These are phyloP conservation scores for Leccinum solheimii DNA, from an alignment of 1,284 basidiomycete genomes.

Conservation along the genomic window DNA sequence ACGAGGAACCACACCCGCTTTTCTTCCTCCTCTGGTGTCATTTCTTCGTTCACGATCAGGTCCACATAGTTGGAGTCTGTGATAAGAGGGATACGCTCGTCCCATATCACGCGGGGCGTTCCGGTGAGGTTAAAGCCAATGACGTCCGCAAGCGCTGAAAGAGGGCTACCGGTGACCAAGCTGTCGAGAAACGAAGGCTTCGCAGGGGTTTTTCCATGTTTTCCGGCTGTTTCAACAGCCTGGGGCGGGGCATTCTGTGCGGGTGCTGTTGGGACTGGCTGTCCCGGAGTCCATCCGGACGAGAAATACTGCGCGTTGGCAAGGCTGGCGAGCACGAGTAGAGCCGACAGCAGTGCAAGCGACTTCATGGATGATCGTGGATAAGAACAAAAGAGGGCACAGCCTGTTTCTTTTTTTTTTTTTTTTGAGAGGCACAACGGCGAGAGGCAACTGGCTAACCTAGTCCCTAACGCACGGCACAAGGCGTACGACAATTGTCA, in stretches of 20 bases:
- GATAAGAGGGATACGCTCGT: slow-evolving; percentile 67
- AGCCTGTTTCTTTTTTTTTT: too few species aligned
- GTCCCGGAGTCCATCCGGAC: slow-evolving; percentile 73
- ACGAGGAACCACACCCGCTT: slow-evolving; percentile 69
- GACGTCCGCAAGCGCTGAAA: slow-evolving; percentile 51
- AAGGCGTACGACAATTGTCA: too few species aligned
- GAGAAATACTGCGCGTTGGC: slow-evolving; percentile 71
- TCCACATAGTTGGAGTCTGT: slow-evolving; percentile 74
- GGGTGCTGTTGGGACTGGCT: slow-evolving; percentile 43
- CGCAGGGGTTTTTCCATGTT: slow-evolving; percentile 11
- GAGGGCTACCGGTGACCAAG: slow-evolving; percentile 39
- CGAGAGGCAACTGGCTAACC: too few species aligned
- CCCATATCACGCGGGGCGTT: slow-evolving; percentile 57
- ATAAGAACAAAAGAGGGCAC: neutral
- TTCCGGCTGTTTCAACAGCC: slow-evolving; percentile 18
- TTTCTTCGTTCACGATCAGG: slow-evolving; percentile 62
- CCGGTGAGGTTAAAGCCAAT: slow-evolving; percentile 72
- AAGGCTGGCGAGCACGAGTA: slow-evolving; percentile 38
- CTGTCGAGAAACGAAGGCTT: slow-evolving; percentile 30
- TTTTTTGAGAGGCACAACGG: too few species aligned
- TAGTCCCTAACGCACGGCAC: too few species aligned
- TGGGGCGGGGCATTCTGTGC: slow-evolving; percentile 13
- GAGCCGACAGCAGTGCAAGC: slow-evolving; percentile 37
- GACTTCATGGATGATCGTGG: slow-evolving; percentile 46
- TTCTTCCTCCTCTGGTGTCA: slow-evolving; percentile 62